Conservation (phyloP, 768 basidiomycete species). For the Phanerodontia chrysosporium region DNA sequence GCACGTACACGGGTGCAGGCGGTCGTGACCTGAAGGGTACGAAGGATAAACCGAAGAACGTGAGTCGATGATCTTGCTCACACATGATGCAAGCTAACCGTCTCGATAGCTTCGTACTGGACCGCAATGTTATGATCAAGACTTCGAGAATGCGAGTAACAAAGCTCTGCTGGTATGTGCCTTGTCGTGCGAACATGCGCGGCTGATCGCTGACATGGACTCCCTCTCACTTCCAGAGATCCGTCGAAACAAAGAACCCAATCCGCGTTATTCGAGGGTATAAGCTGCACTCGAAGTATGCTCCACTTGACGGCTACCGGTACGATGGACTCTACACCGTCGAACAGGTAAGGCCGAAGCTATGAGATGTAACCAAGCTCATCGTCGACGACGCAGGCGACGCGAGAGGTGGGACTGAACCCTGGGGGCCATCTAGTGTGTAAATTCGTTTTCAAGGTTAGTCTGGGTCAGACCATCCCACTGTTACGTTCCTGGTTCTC, state of each 20-base stretch:
- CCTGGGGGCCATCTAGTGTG: conserved; percentile 73
- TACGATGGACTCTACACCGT: conserved; percentile 88
- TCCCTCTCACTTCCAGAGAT: conserved; percentile 60
- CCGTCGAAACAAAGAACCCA: conserved; percentile 76
- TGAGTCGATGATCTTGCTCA: conserved; percentile 28
- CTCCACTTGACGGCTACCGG: conserved; percentile 81
- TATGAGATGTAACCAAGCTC: not conserved
- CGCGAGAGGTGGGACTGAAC: conserved; percentile 71
- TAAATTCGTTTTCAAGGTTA: conserved; percentile 79
- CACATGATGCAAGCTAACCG: not conserved
- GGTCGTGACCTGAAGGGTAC: conserved; percentile 88
- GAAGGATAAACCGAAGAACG: conserved; percentile 78
- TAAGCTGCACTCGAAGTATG: conserved; percentile 69
- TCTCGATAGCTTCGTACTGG: conserved; percentile 76
- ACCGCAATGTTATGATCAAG: conserved; percentile 80
- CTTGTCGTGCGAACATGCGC: not conserved
- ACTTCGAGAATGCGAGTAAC: conserved; percentile 72
- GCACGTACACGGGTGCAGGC: conserved; percentile 82
- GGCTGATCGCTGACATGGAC: not conserved
- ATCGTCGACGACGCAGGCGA: conserved; percentile 42
- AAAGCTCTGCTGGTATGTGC: conserved; percentile 54
- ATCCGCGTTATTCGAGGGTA: conserved; percentile 85
- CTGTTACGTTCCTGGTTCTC: not conserved
- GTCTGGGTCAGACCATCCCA: not conserved
- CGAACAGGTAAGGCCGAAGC: conserved; percentile 47